Conservation (phyloP, 495 filamentous ascomycete species). For the Neurospora sp. region DNA sequence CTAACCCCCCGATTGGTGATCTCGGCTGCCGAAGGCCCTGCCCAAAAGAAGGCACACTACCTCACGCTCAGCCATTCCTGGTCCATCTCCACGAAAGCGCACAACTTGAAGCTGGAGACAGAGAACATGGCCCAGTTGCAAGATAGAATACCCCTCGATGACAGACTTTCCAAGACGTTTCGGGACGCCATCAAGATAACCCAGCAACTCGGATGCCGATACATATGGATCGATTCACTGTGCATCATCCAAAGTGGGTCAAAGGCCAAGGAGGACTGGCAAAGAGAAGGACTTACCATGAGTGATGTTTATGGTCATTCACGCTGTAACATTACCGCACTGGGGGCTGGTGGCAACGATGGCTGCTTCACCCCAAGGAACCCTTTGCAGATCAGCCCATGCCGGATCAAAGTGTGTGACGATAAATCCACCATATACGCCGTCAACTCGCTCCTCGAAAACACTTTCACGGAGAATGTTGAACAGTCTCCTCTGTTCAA, state of each 20-base stretch:
- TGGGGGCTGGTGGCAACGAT: background rate
- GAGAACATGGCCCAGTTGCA: background rate
- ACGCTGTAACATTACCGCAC: background rate
- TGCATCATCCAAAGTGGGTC: conserved; percentile 4
- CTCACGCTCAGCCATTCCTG: background rate
- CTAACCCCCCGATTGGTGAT: background rate
- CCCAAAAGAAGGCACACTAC: background rate
- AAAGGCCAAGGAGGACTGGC: conserved; percentile 2
- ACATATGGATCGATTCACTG: background rate
- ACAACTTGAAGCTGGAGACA: background rate
- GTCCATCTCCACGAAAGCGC: background rate
- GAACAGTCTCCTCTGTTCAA: conserved; percentile 3
- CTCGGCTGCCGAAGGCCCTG: background rate
- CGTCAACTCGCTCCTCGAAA: background rate
- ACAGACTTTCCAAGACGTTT: background rate
- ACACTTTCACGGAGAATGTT: background rate
- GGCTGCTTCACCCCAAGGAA: background rate
- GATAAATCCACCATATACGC: background rate
- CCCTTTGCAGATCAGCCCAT: background rate
- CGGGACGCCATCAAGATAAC: background rate
- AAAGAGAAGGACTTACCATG: conserved; percentile 4
- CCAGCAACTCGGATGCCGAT: background rate
- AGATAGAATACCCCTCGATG: background rate
- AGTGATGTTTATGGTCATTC: conserved; percentile 2
- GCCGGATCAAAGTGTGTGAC: background rate